phyloP scores from a whole-genome alignment of 116 monocot genomes.

The Phalaenopsis hybrid region DNA sequence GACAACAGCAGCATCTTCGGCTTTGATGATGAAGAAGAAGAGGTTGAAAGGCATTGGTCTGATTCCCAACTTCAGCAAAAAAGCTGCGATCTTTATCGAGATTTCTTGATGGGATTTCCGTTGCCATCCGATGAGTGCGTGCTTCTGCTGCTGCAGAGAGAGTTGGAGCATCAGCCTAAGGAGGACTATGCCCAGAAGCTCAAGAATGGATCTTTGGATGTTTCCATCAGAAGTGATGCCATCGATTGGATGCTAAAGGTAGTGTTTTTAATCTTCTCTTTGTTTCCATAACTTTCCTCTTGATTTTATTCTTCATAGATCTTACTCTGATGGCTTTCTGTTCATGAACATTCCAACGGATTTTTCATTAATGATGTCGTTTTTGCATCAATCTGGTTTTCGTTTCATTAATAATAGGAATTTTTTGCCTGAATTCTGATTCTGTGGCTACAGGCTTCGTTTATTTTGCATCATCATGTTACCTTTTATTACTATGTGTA shows the following conservation, averaged over 20 bases:
- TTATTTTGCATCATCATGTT: too few relatives aligned
- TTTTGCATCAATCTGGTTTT: not conserved
- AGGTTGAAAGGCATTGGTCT: constrained; percentile 12
- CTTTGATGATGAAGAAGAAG: constrained; percentile 50
- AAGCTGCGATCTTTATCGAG: constrained; percentile 25
- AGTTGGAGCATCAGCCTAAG: constrained; percentile 31
- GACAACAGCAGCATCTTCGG: constrained; percentile 64
- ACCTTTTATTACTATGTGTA: not conserved
- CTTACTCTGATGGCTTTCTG: constrained; percentile 2
- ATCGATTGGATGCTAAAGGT: constrained; percentile 55
- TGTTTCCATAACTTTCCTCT: not conserved
- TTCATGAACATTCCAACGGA: not conserved
- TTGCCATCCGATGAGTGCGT: constrained; percentile 39
- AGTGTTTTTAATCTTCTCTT: not conserved
- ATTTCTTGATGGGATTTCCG: constrained; percentile 36
- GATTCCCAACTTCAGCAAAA: constrained; percentile 5
- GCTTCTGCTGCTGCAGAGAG: constrained; percentile 23
- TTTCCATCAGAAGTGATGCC: constrained; percentile 34
- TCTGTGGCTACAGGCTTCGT: not conserved
- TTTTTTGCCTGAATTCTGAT: not conserved
- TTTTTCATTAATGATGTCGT: not conserved
- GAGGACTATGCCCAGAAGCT: constrained; percentile 30
- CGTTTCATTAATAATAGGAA: not conserved
- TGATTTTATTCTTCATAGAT: not conserved
- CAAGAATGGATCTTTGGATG: constrained; percentile 20